phyloP scores from a whole-genome alignment of 1,139 yeast genomes.

The Zygosaccharomyces sapae region DNA sequence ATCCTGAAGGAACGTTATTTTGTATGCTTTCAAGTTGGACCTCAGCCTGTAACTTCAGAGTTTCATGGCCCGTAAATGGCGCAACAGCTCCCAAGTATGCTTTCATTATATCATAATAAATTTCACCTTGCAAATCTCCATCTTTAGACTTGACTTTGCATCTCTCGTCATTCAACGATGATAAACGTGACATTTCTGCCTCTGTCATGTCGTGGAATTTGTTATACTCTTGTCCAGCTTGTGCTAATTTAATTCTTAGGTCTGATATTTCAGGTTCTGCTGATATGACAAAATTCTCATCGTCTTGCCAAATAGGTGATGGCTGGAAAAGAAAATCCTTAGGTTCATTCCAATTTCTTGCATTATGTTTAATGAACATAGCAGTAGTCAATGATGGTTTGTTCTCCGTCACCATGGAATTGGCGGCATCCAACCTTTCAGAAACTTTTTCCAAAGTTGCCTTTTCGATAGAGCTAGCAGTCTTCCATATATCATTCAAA shows the following conservation, averaged over 20 bases:
- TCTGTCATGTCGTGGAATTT: slow-evolving; percentile 40
- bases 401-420: slow-evolving; percentile 63
- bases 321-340: slow-evolving; percentile 80
- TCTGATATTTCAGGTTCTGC: slow-evolving; percentile 60
- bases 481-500: slow-evolving; percentile 63
- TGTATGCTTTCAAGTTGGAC: slow-evolving; percentile 90
- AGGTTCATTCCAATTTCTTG: slow-evolving; percentile 77
- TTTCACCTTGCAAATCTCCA: slow-evolving; percentile 42
- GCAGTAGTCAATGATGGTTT: slow-evolving; percentile 72
- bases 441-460: slow-evolving; percentile 51
- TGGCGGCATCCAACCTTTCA: slow-evolving; percentile 51
- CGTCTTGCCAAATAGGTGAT: slow-evolving; percentile 95
- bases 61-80: slow-evolving; percentile 69
- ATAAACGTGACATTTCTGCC: slow-evolving; percentile 33
- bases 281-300: slow-evolving; percentile 65
- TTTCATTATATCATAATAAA: slow-evolving; percentile 52
- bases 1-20: slow-evolving; percentile 48
- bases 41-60: slow-evolving; percentile 65
- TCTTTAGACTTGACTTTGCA: slow-evolving; percentile 36
- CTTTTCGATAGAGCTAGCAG: slow-evolving; percentile 63
- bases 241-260: slow-evolving; percentile 56
- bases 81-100: slow-evolving; percentile 54
- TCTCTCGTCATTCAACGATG: slow-evolving; percentile 38
- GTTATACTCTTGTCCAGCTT: slow-evolving; percentile 46
- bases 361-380: slow-evolving; percentile 90